phyloP scores from a whole-genome alignment of 2,329 filamentous ascomycete genomes.

The Alternaria brassicicola region DNA sequence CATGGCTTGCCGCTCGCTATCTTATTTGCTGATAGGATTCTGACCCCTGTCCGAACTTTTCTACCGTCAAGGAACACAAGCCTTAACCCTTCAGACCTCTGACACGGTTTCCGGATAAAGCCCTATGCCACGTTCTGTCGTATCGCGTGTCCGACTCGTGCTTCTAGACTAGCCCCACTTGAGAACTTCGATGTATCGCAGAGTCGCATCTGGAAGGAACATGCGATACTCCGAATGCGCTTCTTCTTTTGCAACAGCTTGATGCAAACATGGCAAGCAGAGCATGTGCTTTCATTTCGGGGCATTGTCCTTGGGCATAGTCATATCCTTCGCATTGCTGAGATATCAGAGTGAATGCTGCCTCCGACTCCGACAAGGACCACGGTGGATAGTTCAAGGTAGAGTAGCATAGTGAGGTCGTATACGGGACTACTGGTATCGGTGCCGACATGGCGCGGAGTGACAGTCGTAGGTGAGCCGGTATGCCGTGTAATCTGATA shows the following conservation, averaged over 20 bases:
- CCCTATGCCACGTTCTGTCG: background rate
- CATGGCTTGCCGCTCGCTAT: conserved; percentile 10
- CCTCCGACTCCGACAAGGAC: background rate
- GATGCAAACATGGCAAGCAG: background rate
- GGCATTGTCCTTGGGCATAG: background rate
- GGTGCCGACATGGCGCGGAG: background rate
- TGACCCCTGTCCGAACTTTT: background rate
- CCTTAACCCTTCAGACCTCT: background rate
- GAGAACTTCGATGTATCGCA: background rate
- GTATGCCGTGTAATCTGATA: background rate
- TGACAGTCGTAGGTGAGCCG: background rate
- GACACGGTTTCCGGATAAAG: background rate
- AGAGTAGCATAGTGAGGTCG: background rate
- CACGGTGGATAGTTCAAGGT: background rate
- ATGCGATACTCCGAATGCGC: background rate
- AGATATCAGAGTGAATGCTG: background rate
- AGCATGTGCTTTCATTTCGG: background rate
- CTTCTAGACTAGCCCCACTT: background rate
- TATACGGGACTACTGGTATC: background rate
- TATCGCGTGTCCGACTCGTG: background rate
- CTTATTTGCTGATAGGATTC: conserved; percentile 9
- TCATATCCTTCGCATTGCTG: background rate
- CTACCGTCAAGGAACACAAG: background rate
- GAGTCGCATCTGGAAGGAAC: background rate
- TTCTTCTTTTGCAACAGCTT: background rate